A percentile compares a stretch with the other conserved stretches of the same genome.
Evolutionary conservation across 73 alveolate genomes (phyloP).

Genomic region (Paramecium sonneborni): DNA sequence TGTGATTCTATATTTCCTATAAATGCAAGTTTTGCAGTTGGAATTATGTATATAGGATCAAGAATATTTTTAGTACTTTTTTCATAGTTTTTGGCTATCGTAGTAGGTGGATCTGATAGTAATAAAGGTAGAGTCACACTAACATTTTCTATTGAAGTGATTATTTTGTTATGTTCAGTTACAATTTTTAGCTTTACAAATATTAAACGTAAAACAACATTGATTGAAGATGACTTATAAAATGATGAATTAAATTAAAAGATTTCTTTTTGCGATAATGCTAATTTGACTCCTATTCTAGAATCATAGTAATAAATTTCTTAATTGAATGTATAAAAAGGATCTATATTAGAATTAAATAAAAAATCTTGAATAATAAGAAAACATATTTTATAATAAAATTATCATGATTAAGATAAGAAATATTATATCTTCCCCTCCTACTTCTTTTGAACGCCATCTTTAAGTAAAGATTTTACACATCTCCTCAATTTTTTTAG

Average conservation of each 20-base stretch:
- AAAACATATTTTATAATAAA: too few species aligned
- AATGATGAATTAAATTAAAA: not conserved
- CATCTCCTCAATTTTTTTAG: too few species aligned
- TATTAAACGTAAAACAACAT: not conserved
- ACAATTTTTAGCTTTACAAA: not conserved
- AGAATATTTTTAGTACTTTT: not conserved
- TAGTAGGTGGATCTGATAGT: not conserved
- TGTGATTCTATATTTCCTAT: conserved; percentile 13
- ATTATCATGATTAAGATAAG: too few species aligned
- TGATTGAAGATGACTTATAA: not conserved
- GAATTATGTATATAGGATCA: not conserved
- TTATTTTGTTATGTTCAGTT: not conserved
- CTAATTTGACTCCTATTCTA: not conserved
- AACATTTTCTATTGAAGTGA: not conserved
- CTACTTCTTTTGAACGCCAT: too few species aligned
- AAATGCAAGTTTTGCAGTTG: conserved; percentile 21
- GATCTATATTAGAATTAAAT: too few species aligned
- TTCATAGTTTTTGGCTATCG: not conserved
- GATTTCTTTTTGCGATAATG: not conserved
- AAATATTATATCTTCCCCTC: too few species aligned
- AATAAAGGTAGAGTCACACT: not conserved
- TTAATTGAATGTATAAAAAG: not conserved
- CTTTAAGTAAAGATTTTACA: too few species aligned
- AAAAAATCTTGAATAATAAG: too few species aligned
- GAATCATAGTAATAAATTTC: not conserved